Evolutionary conservation across 1,284 basidiomycete genomes (phyloP).

Genomic region (Microbotryomycetes sp.): DNA sequence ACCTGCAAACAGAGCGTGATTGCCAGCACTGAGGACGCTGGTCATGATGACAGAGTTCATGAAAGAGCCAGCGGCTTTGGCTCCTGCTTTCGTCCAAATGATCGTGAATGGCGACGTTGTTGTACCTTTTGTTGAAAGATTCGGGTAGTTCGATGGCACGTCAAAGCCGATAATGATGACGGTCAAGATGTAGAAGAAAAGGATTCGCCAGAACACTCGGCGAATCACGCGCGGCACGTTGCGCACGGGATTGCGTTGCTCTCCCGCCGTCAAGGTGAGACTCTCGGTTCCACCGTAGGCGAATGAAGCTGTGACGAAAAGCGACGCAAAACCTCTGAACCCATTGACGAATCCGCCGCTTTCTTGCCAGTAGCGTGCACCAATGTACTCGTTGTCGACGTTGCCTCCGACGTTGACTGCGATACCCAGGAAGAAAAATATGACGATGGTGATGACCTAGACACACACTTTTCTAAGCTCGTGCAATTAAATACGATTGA

Average conservation of each 20-base stretch:
- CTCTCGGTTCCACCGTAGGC: conserved; percentile 43
- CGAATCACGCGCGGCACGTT: conserved; percentile 41
- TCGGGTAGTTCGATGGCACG: conserved; percentile 24
- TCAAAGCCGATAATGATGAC: conserved; percentile 22
- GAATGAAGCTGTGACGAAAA: conserved; percentile 41
- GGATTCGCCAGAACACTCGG: conserved; percentile 64
- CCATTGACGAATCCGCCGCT: conserved; percentile 19
- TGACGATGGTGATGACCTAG: conserved; percentile 21
- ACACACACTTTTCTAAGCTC: conserved; percentile 20
- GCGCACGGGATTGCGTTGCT: conserved; percentile 43
- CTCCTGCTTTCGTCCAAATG: conserved; percentile 13
- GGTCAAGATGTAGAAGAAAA: conserved; percentile 58
- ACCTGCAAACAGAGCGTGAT: conserved; percentile 41
- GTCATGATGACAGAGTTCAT: conserved; percentile 42
- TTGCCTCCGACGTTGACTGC: conserved; percentile 19
- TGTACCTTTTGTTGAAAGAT: conserved; percentile 11
- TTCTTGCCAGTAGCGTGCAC: conserved; percentile 17
- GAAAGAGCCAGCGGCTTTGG: conserved; percentile 35
- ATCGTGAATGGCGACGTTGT: conserved; percentile 21
- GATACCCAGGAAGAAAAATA: conserved; percentile 30
- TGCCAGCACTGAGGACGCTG: conserved; percentile 40
- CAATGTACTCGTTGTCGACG: conserved; percentile 14
- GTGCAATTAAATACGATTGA: conserved; percentile 1
- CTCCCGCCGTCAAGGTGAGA: conserved; percentile 43
- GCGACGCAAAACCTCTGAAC: conserved; percentile 36